Evolutionary conservation across 2,329 filamentous ascomycete species (phyloP).

Genomic region (Nothopassalora personata): DNA sequence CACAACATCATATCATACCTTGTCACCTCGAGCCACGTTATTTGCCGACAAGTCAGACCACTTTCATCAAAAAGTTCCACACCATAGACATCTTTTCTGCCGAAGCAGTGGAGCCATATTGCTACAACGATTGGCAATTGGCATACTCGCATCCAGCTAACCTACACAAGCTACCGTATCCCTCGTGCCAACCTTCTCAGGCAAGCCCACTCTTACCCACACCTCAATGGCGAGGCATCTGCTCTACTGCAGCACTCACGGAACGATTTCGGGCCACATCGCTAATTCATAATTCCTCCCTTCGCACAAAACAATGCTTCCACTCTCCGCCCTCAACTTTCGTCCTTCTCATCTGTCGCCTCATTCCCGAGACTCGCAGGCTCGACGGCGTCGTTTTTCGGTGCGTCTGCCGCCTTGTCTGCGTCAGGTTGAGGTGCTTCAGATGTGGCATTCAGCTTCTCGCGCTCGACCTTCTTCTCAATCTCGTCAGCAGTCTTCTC

Average conservation of each 20-base stretch:
- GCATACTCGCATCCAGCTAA: neutral
- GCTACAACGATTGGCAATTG: neutral
- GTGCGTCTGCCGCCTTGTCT: neutral
- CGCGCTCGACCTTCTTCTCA: constrained; percentile 18
- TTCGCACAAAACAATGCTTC: neutral
- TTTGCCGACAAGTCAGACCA: neutral
- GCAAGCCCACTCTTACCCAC: neutral
- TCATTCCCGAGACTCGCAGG: neutral
- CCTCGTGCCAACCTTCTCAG: neutral
- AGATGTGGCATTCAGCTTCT: neutral
- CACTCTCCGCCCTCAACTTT: neutral
- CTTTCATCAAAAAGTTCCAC: neutral
- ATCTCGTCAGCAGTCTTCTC: constrained; percentile 19
- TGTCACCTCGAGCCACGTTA: no score
- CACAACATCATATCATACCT: no score
- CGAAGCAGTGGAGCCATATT: neutral
- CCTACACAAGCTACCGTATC: neutral
- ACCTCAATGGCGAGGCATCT: neutral
- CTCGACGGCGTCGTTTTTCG: neutral
- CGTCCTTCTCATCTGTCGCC: neutral
- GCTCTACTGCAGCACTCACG: neutral
- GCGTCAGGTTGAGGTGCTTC: neutral
- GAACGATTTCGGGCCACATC: neutral
- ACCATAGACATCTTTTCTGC: neutral
- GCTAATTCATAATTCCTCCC: neutral